Evolutionary conservation across 2,329 filamentous ascomycete genomes (phyloP).

Genomic region (Grosmannia serpens): DNA sequence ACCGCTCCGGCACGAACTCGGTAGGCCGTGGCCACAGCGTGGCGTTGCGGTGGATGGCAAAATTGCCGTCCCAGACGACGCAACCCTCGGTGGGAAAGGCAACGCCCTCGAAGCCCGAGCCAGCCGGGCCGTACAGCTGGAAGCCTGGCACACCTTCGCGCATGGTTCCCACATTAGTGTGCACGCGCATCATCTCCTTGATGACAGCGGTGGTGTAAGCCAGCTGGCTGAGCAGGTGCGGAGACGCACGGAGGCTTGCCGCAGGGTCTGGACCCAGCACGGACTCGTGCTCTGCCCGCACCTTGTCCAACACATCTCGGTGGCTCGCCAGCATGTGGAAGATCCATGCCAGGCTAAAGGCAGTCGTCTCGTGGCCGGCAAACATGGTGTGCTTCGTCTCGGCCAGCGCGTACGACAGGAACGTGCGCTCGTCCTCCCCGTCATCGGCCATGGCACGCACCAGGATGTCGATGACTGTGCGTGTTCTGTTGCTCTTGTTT

Average conservation of each 20-base stretch:
- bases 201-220: slow-evolving; percentile 42
- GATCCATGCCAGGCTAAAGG: slow-evolving; percentile 19
- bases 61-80: slow-evolving; percentile 28
- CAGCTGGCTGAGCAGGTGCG: slow-evolving; percentile 35
- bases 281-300: slow-evolving; percentile 34
- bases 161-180: slow-evolving; percentile 36
- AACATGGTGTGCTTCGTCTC: slow-evolving; percentile 23
- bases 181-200: slow-evolving; percentile 43
- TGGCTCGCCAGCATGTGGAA: slow-evolving; percentile 20
- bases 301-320: slow-evolving; percentile 16
- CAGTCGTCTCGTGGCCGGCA: slow-evolving; percentile 28
- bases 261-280: slow-evolving; percentile 30
- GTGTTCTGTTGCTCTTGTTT: slow-evolving; percentile 6
- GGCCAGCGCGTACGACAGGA: slow-evolving; percentile 18
- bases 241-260: slow-evolving; percentile 28
- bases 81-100: slow-evolving; percentile 32
- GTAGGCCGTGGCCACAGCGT: slow-evolving; percentile 29
- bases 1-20: slow-evolving; percentile 38
- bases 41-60: slow-evolving; percentile 26
- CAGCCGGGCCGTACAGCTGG: slow-evolving; percentile 25
- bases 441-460: slow-evolving; percentile 18
- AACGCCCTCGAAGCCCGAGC: slow-evolving; percentile 21
- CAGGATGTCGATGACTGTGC: slow-evolving; percentile 17
- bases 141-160: slow-evolving; percentile 25
- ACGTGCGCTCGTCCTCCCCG: slow-evolving; percentile 7